Evolutionary conservation across 2,329 filamentous ascomycete species (phyloP), one percentile per base, ranked within the genome.

Genomic region (Coniochaeta hoffmannii): DNA sequence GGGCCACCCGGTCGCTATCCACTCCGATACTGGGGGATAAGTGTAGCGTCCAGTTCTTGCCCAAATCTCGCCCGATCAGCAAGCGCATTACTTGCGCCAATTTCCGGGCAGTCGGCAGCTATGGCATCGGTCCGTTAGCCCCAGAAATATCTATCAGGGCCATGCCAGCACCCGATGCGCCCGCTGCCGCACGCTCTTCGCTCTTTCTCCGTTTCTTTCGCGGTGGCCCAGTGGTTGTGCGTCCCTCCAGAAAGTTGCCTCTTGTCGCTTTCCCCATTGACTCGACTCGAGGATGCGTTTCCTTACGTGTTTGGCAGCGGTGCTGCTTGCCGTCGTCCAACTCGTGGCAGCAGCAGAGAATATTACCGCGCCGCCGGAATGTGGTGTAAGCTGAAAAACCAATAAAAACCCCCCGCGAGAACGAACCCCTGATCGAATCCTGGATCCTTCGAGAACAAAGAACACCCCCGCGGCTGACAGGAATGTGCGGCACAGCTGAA

Each of bases 61-160:
- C n/a, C 6, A 22, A 34, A 51, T 24, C 49, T 11, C 22, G 28
- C 49, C 26, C 32, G 49, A 51, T 51, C 49, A 51, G 26, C 49
- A 34, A 34, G 30, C 28, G 26, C 28, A 34, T 31, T 34, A 26
- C 28, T 51, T 51, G 49, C 49, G 49, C 26, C 28, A 51, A 51
- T 51, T 51, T 51, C 49, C 28, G n/a, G n/a, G 28, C 32, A 14
- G 6, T 51, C 30, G 28, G 49, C 28, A 51, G 31, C 26, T 51
- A 31, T 24, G 49, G 26, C 49, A 2, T 51, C n/a, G 49, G 28
- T 34, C 49, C 49, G 32, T 51, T 28, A 2, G 26, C 49, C 28
- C 49, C 31, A 51, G 30, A 34, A 50, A 51, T 51, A 51, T 51
- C n/a, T 34, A 51, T 31, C 49, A 31, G 15, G 49, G 17, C 14